Conservation (phyloP, 2,329 filamentous ascomycete genomes). For the Lecanosticta acicola region DNA sequence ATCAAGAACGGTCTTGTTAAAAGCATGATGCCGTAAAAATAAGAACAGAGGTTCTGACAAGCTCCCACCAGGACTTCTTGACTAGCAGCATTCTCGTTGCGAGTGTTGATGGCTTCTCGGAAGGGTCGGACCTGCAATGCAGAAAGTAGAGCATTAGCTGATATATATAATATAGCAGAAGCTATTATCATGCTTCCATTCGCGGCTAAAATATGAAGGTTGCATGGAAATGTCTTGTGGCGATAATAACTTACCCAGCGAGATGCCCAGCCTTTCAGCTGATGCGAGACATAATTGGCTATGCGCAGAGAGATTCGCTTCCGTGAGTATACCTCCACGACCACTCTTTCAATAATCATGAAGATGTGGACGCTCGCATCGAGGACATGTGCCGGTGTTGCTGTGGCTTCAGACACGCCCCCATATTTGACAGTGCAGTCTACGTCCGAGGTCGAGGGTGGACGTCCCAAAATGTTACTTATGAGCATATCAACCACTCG, state of each 20-base stretch:
- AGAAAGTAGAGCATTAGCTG: slow-evolving; percentile 27
- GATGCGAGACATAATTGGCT: slow-evolving; percentile 38
- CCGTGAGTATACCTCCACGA: slow-evolving; percentile 44
- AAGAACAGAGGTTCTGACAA: slow-evolving; percentile 47
- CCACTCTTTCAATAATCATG: slow-evolving; percentile 44
- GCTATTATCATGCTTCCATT: too few relatives aligned
- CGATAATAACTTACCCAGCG: slow-evolving; percentile 33
- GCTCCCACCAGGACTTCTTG: slow-evolving; percentile 34
- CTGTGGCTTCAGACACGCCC: slow-evolving; percentile 3
- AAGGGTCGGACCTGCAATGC: background rate
- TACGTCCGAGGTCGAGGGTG: slow-evolving; percentile 49
- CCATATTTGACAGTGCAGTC: slow-evolving; percentile 41
- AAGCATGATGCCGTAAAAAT: slow-evolving; percentile 52
- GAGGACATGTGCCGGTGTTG: slow-evolving; percentile 29
- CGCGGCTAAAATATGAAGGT: too few relatives aligned
- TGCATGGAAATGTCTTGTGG: too few relatives aligned
- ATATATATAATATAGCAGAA: too few relatives aligned
- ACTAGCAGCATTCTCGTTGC: too few relatives aligned
- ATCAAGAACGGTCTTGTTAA: slow-evolving; percentile 50
- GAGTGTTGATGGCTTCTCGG: background rate
- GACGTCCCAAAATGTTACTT: slow-evolving; percentile 48
- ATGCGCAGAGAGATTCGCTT: slow-evolving; percentile 38
- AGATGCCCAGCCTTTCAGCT: slow-evolving; percentile 39
- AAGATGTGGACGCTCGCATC: slow-evolving; percentile 43
- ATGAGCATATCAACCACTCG: slow-evolving; percentile 49